These are phyloP conservation scores for Ascoidea tarda DNA, from an alignment of 805 yeast genomes.

Conservation along the genomic window DNA sequence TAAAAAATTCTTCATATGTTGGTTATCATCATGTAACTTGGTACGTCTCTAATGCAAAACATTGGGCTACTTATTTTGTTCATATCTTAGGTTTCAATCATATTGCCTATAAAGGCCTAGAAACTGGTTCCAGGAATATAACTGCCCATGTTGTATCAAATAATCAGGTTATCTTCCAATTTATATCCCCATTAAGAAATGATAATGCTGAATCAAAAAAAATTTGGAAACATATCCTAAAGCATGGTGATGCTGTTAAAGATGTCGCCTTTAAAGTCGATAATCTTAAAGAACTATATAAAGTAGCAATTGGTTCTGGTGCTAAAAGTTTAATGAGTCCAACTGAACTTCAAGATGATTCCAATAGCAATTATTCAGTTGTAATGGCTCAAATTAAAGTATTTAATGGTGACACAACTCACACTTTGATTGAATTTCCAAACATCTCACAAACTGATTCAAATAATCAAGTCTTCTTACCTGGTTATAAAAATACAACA, in stretches of 20 bases:
- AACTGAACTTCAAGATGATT: slow-evolving; percentile 8
- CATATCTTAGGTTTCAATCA: slow-evolving; percentile 47
- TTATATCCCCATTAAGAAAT: slow-evolving; percentile 23
- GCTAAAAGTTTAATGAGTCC: slow-evolving; percentile 25
- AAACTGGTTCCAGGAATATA: slow-evolving; percentile 43
- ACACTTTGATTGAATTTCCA: slow-evolving; percentile 44
- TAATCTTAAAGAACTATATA: slow-evolving; percentile 29
- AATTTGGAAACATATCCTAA: slow-evolving; percentile 30
- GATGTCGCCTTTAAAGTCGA: slow-evolving; percentile 58
- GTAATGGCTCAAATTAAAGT: slow-evolving; percentile 34
- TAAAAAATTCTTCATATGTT: slow-evolving; percentile 4
- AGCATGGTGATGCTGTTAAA: slow-evolving; percentile 72
- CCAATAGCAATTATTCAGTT: neutral
- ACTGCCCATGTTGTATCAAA: slow-evolving; percentile 49
- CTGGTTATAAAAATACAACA: slow-evolving; percentile 24
- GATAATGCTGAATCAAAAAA: slow-evolving; percentile 15
- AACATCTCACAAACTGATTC: slow-evolving; percentile 5
- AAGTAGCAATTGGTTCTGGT: slow-evolving; percentile 36
- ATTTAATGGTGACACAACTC: slow-evolving; percentile 45
- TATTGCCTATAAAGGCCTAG: slow-evolving; percentile 53
- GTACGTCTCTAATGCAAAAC: slow-evolving; percentile 62
- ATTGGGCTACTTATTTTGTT: slow-evolving; percentile 40
- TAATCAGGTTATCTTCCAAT: slow-evolving; percentile 36
- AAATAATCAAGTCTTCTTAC: slow-evolving; percentile 32
- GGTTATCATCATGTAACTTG: slow-evolving; percentile 58